Evolutionary conservation across 495 filamentous ascomycete species (phyloP), one percentile per base, ranked within the genome.

Genomic region (Zalerion maritima): DNA sequence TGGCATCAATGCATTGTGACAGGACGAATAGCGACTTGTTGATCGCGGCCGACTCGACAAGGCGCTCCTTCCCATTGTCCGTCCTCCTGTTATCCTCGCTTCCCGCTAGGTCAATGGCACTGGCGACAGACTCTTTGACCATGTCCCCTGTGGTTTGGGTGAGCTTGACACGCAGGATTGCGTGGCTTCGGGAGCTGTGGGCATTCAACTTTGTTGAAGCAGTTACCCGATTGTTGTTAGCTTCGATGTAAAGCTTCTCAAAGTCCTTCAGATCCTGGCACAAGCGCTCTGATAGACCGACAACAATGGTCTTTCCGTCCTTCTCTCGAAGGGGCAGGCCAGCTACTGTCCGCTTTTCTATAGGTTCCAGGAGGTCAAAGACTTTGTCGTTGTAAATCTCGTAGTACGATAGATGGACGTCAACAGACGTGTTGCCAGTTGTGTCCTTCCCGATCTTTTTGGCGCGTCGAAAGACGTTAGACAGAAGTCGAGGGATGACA

Each of bases 301-400:
- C 83, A 20, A 97, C 86, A 9, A 93, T 70, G 0, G 89, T 93
- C 56, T 91, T 96, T 28, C 84, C 82, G 39, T 83, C 78, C 34
- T 76, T 73, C 38, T 96, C 84, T n/a, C 89, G 71, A 1, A 97
- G 67, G 3, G 82, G 81, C 20, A 97, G 58, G 0, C 89, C 89
- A 0, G 85, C 71, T 2, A 78, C 52, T 0, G 84, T 87, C 9
- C 89, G 75, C 55, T 86, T 93, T 45, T 94, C 86, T 2, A 83
- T 81, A 1, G 86, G 55, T 47, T 93, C 81, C 35, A 97, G 87
- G 16, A 97, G 57, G 49, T 97, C 89, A 43, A 74, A 94, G 4
- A 97, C 86, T 50, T 82, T 84, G 52, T 89, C 81, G 48, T 94
- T 94, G 57, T 97, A 97, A 30, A 97, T 96, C 45, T 97, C 89